Conservation (phyloP, 2,329 filamentous ascomycete genomes). For the Ophiognomonia clavigignenti-juglandacearum region DNA sequence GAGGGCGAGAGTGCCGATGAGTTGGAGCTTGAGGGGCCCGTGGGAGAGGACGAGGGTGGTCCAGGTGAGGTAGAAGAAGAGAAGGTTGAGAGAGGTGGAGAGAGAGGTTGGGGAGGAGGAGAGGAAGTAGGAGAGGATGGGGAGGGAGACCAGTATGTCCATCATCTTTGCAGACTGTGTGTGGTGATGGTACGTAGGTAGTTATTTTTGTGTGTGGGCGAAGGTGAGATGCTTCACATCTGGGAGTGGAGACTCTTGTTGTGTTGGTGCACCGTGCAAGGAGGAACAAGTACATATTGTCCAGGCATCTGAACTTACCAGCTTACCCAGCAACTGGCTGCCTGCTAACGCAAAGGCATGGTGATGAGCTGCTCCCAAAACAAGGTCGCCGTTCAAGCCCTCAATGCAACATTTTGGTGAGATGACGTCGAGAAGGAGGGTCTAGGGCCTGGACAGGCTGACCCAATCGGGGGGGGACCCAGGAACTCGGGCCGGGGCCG, state of each 20-base stretch:
- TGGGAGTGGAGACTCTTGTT: neutral
- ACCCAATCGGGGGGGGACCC: neutral
- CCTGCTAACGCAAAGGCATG: neutral
- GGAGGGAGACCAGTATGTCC: constrained; percentile 67
- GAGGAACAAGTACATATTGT: neutral
- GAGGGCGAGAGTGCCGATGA: constrained; percentile 64
- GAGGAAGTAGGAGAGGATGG: constrained; percentile 64
- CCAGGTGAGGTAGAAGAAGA: constrained; percentile 93
- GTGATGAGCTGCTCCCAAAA: neutral
- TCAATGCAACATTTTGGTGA: neutral
- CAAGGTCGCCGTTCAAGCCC: neutral
- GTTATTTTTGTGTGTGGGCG: neutral
- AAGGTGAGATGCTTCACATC: neutral
- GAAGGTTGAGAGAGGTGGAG: constrained; percentile 73
- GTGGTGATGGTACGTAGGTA: neutral
- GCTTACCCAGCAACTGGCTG: no score
- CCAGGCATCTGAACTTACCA: neutral
- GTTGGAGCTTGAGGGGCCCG: constrained; percentile 67
- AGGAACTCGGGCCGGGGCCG: neutral
- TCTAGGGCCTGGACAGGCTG: neutral
- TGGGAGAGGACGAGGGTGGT: constrained; percentile 76
- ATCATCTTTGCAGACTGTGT: constrained; percentile 32
- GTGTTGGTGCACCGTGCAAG: neutral
- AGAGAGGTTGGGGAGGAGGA: constrained; percentile 61
- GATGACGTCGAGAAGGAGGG: neutral